phyloP scores from a whole-genome alignment of 352 stramenopile genomes.

The Globisporangium lucens region DNA sequence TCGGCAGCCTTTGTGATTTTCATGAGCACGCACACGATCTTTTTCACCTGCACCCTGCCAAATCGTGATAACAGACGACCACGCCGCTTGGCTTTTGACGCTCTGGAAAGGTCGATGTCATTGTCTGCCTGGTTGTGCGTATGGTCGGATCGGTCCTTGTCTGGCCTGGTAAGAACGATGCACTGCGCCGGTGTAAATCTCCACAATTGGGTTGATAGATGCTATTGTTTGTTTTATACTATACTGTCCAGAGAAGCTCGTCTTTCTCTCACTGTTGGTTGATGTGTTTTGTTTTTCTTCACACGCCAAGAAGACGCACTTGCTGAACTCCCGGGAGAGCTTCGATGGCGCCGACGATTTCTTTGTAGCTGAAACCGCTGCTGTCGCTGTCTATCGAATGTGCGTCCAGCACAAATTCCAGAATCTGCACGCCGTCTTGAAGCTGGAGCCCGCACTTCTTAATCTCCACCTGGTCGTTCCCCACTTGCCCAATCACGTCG shows the following conservation, averaged over 20 bases:
- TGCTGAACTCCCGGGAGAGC: slow-evolving; percentile 36
- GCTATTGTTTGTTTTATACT: slow-evolving; percentile 8
- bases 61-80: neutral
- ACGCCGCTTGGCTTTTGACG: neutral
- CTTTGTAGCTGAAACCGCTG: slow-evolving; percentile 22
- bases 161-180: neutral
- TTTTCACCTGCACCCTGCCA: neutral
- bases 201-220: neutral
- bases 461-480: slow-evolving; percentile 65
- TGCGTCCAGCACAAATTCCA: slow-evolving; percentile 74
- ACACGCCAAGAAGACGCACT: slow-evolving; percentile 21
- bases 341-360: slow-evolving; percentile 43
- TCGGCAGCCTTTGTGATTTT: neutral
- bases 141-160: neutral
- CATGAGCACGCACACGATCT: neutral
- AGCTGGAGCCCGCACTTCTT: slow-evolving; percentile 80
- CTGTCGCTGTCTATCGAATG: slow-evolving; percentile 21
- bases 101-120: neutral
- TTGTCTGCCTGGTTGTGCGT: neutral
- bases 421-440: slow-evolving; percentile 67
- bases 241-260: slow-evolving; percentile 7
- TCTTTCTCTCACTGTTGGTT: neutral
- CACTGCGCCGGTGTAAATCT: neutral
- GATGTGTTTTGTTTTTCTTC: neutral
- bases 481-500: slow-evolving; percentile 66